Conservation (phyloP, 177 flowering plant genomes). For the Vitis hybrid region DNA sequence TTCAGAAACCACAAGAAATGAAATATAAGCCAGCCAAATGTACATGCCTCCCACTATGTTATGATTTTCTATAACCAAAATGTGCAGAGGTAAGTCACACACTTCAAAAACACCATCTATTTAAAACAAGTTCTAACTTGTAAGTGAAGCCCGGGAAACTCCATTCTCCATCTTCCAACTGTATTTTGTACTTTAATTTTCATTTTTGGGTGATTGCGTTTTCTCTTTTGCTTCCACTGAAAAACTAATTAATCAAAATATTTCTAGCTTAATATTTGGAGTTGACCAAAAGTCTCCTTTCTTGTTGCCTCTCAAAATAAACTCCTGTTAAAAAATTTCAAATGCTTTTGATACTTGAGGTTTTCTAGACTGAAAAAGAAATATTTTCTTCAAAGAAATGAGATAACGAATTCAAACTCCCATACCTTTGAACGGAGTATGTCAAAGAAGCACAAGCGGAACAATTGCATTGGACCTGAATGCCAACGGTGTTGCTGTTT, state of each 20-base stretch:
- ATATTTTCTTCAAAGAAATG: not conserved
- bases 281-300: not conserved
- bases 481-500: slow-evolving; percentile 99
- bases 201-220: not conserved
- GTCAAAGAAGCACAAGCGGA: slow-evolving; percentile 78
- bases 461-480: slow-evolving; percentile 96
- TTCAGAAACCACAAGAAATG: no score
- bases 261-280: not conserved
- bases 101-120: not conserved
- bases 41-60: not conserved
- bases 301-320: not conserved
- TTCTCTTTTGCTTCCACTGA: not conserved
- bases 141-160: not conserved
- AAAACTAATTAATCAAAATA: not conserved
- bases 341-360: not conserved
- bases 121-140: not conserved
- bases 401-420: not conserved
- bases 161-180: not conserved
- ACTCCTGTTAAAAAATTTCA: not conserved
- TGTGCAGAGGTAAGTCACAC: not conserved
- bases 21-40: no score
- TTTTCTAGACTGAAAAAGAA: not conserved
- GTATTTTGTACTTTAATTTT: not conserved
- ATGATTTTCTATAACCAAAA: not conserved
- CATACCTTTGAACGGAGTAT: slow-evolving; percentile 78